Base-by-base conservation (phyloP, 148 eudicot genomes). In the Nepenthes mirabilis region DNA sequence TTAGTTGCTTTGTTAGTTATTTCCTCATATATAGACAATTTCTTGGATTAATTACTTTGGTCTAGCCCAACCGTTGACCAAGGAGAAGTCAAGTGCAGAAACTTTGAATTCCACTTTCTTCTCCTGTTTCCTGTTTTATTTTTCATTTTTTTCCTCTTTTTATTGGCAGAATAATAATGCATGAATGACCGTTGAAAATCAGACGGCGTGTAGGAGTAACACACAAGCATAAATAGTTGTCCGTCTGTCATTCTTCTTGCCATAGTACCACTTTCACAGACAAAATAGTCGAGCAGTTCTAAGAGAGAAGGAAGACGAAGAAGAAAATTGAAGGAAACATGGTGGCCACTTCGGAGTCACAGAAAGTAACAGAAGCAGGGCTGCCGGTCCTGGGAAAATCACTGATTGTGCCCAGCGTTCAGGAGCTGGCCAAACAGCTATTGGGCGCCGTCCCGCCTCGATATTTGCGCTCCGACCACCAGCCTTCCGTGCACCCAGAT, bases 381-480 rank as follows among this genome's bases (percentile, higher is more conserved):
- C 23, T 0, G 23, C 23, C 23, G 23, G 23, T 23, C 0, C 0
- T 23, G 23, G 23, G 23, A 23, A 23, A 23, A 23, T 65, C 74
- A 2, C 11, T 67, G 14, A 6, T 56, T 4, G 76, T 72, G 35
- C 65, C 76, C 0, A 72, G 76, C 60, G 76, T 72, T 36, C 59
- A 67, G 53, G 76, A 72, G 57, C 40, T 72, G 7, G 68, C 68
- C 2, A 52, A 57, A 33, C 58, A 23, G 32, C 12, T 34, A 48
- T 13, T 47, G n/a, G 36, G 7, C 48, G 40, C 37, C 33, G 32
- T 72, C 14, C 76, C 76, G 0, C 47, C 58, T 7, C 52, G 71
- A 8, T 67, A 72, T 12, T 32, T 62, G 9, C 55, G 37, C 4
- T 10, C 34, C n/a, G 52, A 62, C 49, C 53, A 36, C 37, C 32